Evolutionary conservation across 2,329 filamentous ascomycete genomes (phyloP), one percentile per base, ranked within the genome.

Genomic region (Diaporthe humulicola): DNA sequence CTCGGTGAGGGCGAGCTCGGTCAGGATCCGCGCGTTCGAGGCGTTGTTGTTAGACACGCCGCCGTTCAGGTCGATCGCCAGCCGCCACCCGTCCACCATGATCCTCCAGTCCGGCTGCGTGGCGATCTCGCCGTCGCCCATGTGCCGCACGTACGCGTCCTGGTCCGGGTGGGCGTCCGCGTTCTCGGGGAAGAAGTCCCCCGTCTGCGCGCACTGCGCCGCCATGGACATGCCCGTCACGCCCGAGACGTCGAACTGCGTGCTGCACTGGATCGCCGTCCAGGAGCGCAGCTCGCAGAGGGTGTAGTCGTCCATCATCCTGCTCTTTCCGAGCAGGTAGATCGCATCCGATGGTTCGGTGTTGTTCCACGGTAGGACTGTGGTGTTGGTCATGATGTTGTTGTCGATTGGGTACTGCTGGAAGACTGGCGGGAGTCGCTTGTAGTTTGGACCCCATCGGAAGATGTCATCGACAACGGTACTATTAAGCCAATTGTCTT

Each of bases 401-500:
- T 88, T 93, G 8, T 88, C 83, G 1, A 84, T 81, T 0, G 94
- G 94, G 36, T 83, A 88, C 87, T 86, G 80, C 73, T 79, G 83
- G 77, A 90, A 92, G 8, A 89, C 86, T 0, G 88, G 91, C 9
- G 89, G 88, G 0, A 84, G 82, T 52, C 91, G 85, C 0, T 80
- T 76, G 70, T 90, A 87, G 42, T 87, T 82, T 1, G 85, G 79
- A 0, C 91, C 91, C 90, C 93, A 95, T 14, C 86, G 86, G 78
- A 96, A 96, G 1, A 95, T 84, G 3, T 93, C 88, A 78, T 96
- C 93, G 0, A 95, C 90, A 0, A 85, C 87, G 0, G 91, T 94
- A 15, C 82, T 81, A 76, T 92, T 92, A 1, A 88, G 79, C 81
- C 84, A 91, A 3, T 85, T 79, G 0, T 80, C 69, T 2, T 84